Base-by-base conservation (phyloP, 208 protist species). In the Trypanosoma melophagium region DNA sequence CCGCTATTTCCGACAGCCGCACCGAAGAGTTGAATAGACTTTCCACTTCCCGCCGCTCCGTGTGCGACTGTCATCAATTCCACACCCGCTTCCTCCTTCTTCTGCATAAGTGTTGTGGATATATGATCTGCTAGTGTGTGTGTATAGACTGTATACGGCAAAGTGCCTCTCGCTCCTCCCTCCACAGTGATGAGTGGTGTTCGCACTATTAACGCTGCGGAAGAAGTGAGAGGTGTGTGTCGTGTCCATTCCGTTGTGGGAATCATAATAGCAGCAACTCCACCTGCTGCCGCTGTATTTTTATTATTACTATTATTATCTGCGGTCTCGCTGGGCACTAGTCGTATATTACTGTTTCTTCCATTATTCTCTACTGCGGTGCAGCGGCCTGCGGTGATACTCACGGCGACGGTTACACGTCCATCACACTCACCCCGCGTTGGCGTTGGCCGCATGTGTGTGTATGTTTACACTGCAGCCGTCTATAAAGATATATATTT, bases 41-140 rank as follows among this genome's bases (percentile, higher is more conserved):
- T 74, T 13, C 69, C 69, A 47, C 69, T 67, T 21, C 60, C 69
- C 38, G 69, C n/a, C 5, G 60, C 58, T 16, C 69, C 69, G 35
- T 74, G 69, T 2, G 51, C 17, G 10, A 74, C 60, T 16, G 69
- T 74, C 16, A 74, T 49, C 24, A 74, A 38, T 28, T 74, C 69
- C 14, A 28, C 40, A 22, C 52, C 69, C 1, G 42, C 52, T 7
- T 0, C n/a, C n/a, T n/a, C n/a, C n/a, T n/a, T n/a, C n/a, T n/a
- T 5, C 8, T 45, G 31, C 42, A 57, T 53, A n/a, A 74, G 60
- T 22, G 51, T 49, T 10, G 53, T 28, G 14, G 45, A 42, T 44
- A 74, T 54, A 52, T 53, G 59, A 7, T 9, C 16, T 10, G 58
- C 67, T 38, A 72, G 22, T 17, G 50, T 22, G n/a, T 65, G n/a